phyloP scores from a whole-genome alignment of 352 stramenopile genomes.

The Pseudoperonospora humuli region DNA sequence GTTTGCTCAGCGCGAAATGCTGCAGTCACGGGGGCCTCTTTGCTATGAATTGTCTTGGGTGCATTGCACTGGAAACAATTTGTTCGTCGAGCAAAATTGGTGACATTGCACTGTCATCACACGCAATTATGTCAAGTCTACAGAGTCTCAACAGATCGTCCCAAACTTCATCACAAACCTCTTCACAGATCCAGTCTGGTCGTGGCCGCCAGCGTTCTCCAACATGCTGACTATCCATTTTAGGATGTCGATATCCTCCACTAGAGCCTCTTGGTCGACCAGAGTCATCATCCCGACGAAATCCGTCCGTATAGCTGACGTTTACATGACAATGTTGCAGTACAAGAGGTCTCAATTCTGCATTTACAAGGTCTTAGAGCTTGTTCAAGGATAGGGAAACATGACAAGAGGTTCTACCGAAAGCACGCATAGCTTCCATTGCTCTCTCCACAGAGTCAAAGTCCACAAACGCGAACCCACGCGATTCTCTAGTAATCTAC shows the following conservation, averaged over 20 bases:
- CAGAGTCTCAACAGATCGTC: too few relatives aligned
- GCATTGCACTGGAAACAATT: constrained; percentile 69
- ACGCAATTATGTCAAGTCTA: too few relatives aligned
- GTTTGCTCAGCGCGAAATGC: constrained; percentile 7
- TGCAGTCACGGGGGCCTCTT: constrained; percentile 28
- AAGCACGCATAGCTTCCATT: constrained; percentile 42
- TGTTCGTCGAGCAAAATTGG: constrained; percentile 58
- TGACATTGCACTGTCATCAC: constrained; percentile 47
- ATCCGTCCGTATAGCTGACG: constrained; percentile 46
- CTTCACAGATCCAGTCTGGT: constrained; percentile 63
- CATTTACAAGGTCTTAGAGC: constrained; percentile 3
- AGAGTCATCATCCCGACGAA: constrained; percentile 13
- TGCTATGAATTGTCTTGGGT: constrained; percentile 23
- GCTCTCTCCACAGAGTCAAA: constrained; percentile 55
- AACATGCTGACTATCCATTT: constrained; percentile 3
- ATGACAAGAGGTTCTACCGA: constrained; percentile 27
- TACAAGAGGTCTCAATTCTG: constrained; percentile 46
- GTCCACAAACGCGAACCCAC: constrained; percentile 76
- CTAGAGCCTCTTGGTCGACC: constrained; percentile 5
- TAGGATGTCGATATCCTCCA: constrained; percentile 3
- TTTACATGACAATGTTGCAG: constrained; percentile 36
- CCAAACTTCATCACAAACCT: constrained; percentile 38
- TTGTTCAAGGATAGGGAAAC: neutral
- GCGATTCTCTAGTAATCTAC: constrained; percentile 46
- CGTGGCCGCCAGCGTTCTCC: constrained; percentile 24